Base-by-base conservation (phyloP, 2,329 filamentous ascomycete species). In the Cercospora sojina region DNA sequence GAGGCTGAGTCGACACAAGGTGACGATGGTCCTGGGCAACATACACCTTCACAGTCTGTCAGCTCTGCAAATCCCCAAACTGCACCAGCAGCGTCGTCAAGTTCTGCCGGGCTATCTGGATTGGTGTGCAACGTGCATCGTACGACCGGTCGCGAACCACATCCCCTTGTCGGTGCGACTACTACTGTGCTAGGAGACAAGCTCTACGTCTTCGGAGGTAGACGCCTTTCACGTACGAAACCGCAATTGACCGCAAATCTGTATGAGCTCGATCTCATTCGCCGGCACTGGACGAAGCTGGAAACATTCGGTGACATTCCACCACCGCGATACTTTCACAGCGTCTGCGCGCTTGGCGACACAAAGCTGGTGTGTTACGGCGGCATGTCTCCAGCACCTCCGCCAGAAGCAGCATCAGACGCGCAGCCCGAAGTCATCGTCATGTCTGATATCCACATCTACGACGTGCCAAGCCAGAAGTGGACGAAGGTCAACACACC, bases 371-470 rank as follows among this genome's bases (percentile, higher is more conserved):
- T 99, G 3, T 98, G 94, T 79, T 99, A 98, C 79, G 95, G 95
- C 65, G 95, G 95, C 72, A 99, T 99, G 95, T 97, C 94, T 9
- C 93, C 94, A 0, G 78, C 80, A 55, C 76, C 77, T 9, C 74
- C 71, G 29, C 71, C 75, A 0, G 91, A 93, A 69, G 83, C 88
- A 63, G 91, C 93, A 72, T 88, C 92, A 41, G 93, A 97, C 75
- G 70, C 66, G 9, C 74, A 74, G 55, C 70, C 73, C 2, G 76
- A 79, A 53, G 91, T 98, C 4, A 90, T 93, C 1, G 95, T 98
- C 64, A 97, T 99, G 93, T 97, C 94, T 6, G 95, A 99, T 79
- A 92, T 98, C 64, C 92, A 98, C 79, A 91, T 99, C 32, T 98
- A 92, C 78, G 94, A 99, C 77, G 91, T 95, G 1, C 85, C 87